Percentiles rank a stretch among this genome's conserved stretches.
phyloP scores from a whole-genome alignment of 345 rosid genomes.

The Erucastrum elatum region DNA sequence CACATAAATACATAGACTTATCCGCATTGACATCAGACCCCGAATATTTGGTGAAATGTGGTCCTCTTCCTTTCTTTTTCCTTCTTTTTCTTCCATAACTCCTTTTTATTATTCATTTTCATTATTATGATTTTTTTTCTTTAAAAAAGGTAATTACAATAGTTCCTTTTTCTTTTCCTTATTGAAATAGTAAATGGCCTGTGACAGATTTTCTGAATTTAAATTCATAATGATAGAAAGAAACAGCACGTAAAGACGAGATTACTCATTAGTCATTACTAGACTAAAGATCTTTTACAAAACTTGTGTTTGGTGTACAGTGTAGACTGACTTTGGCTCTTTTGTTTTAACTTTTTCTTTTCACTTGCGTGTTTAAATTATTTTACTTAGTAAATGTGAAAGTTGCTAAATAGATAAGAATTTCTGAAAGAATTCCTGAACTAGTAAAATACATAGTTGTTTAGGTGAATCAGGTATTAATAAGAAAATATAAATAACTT shows the following conservation, averaged over 20 bases:
- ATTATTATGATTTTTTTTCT: neutral
- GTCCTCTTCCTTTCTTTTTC: conserved; percentile 20
- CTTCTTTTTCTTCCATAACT: conserved; percentile 8
- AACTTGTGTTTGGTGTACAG: conserved; percentile 15
- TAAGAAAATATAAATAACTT: neutral
- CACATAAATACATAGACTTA: conserved; percentile 28
- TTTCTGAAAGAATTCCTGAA: neutral
- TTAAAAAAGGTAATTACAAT: conserved; percentile 5
- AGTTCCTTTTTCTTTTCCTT: neutral
- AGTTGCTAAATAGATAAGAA: conserved; percentile 2
- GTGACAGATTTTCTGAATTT: neutral
- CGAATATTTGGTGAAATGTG: conserved; percentile 33
- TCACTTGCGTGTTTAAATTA: conserved; percentile 3
- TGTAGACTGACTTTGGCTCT: conserved; percentile 1
- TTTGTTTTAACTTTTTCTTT: neutral
- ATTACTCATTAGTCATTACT: conserved; percentile 6
- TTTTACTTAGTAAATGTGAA: conserved; percentile 16
- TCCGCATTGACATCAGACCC: conserved; percentile 31
- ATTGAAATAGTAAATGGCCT: neutral
- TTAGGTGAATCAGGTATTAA: conserved; percentile 12
- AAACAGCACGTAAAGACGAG: conserved; percentile 10
- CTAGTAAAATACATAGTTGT: neutral
- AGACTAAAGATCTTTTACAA: conserved; percentile 15
- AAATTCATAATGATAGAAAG: neutral
- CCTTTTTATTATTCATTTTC: neutral